These are phyloP conservation scores for Cercospora sojina DNA, from an alignment of 2,329 filamentous ascomycete genomes.

Conservation along the genomic window DNA sequence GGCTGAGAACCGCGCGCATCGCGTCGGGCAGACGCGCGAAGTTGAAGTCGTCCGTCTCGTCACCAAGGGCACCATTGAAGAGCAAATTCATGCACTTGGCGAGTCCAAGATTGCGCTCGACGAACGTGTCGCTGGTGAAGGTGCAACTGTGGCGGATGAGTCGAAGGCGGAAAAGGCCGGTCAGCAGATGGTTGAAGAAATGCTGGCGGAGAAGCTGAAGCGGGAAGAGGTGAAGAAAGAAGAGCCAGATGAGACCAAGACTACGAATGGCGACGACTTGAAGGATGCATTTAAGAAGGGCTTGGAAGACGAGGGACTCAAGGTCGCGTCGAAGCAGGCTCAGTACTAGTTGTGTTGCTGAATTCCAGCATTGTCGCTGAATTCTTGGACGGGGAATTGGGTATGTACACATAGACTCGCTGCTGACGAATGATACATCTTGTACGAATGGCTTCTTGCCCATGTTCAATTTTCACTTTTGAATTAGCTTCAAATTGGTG, in stretches of 20 bases:
- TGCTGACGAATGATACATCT: slow-evolving; percentile 1
- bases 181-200: slow-evolving; percentile 41
- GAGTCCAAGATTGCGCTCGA: slow-evolving; percentile 92
- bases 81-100: slow-evolving; percentile 87
- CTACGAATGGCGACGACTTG: slow-evolving; percentile 35
- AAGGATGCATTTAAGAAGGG: slow-evolving; percentile 45
- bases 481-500: neutral
- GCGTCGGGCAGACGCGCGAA: slow-evolving; percentile 84
- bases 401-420: neutral
- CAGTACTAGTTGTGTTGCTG: slow-evolving; percentile 14
- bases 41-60: slow-evolving; percentile 90
- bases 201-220: slow-evolving; percentile 44
- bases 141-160: slow-evolving; percentile 37
- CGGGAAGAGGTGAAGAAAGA: slow-evolving; percentile 24
- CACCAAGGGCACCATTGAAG: slow-evolving; percentile 79
- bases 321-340: slow-evolving; percentile 37
- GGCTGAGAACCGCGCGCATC: slow-evolving; percentile 93
- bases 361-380: neutral
- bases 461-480: neutral
- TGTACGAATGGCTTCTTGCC: neutral
- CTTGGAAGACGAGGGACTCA: slow-evolving; percentile 45
- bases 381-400: neutral
- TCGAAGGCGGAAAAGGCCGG: slow-evolving; percentile 48
- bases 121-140: slow-evolving; percentile 65
- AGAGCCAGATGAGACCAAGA: slow-evolving; percentile 8